phyloP scores from a whole-genome alignment of 176 grass and related monocot species.

The Oryza australiensis region DNA sequence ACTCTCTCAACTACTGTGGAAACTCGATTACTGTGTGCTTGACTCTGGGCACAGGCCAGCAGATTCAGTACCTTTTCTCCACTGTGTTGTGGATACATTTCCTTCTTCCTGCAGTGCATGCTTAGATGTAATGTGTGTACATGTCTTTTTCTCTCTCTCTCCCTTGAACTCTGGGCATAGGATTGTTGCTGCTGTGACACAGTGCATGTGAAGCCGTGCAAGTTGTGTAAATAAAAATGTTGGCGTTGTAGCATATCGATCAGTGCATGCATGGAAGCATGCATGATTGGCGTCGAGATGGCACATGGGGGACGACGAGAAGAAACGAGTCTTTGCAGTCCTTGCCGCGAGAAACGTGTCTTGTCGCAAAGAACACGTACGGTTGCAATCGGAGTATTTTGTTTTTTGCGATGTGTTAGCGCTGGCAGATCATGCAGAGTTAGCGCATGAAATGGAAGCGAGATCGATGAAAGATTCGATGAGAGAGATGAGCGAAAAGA shows the following conservation, averaged over 20 bases:
- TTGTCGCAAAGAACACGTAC: conserved; percentile 36
- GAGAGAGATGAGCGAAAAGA: background rate
- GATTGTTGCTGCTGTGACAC: conserved; percentile 15
- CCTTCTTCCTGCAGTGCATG: background rate
- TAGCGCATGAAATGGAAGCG: conserved; percentile 10
- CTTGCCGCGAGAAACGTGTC: conserved; percentile 61
- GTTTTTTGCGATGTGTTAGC: background rate
- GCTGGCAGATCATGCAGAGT: conserved; percentile 1
- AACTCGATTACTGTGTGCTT: conserved; percentile 31
- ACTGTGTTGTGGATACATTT: conserved; percentile 12
- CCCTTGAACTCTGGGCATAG: conserved; percentile 27
- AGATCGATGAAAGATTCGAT: conserved; percentile 43
- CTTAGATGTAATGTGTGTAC: conserved; percentile 20
- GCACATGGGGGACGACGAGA: conserved; percentile 13
- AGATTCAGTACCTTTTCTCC: conserved; percentile 5
- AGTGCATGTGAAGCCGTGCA: conserved; percentile 36
- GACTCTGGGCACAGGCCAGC: conserved; percentile 5
- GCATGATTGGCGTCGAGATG: conserved; percentile 21
- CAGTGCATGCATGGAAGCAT: conserved; percentile 13
- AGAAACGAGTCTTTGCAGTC: background rate
- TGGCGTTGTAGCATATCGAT: background rate
- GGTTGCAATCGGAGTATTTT: background rate
- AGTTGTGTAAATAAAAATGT: background rate
- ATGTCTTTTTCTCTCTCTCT: background rate
- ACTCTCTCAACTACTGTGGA: conserved; percentile 48